A percentile compares a stretch with the other conserved stretches of the same genome.
These are phyloP conservation scores for Naematelia encephala DNA, from an alignment of 768 basidiomycete species.

Conservation along the genomic window DNA sequence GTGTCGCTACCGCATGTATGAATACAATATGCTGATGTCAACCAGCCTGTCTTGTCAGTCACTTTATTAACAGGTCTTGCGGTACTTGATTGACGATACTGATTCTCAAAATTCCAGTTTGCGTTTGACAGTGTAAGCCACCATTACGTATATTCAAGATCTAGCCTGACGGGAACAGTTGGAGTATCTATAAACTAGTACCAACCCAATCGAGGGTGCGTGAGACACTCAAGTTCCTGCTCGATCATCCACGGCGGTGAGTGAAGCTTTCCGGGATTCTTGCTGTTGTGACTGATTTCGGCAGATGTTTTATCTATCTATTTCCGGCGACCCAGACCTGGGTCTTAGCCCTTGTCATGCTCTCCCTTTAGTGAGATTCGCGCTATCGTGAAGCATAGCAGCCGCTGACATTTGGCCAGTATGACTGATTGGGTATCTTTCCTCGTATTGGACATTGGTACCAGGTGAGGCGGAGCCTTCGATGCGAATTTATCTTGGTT, in stretches of 20 bases:
- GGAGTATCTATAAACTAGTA: conserved; percentile 65
- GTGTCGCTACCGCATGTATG: conserved; percentile 50
- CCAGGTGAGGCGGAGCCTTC: conserved; percentile 50
- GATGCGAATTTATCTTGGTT: background rate
- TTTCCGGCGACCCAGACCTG: conserved; percentile 93
- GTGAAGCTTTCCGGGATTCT: background rate
- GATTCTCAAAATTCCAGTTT: conserved; percentile 56
- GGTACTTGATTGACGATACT: background rate
- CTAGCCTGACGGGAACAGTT: conserved; percentile 56
- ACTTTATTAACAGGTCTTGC: background rate
- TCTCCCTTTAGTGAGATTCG: conserved; percentile 63
- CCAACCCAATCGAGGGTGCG: conserved; percentile 60
- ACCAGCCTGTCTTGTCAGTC: conserved; percentile 79
- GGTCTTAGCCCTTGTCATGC: conserved; percentile 71
- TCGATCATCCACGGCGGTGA: conserved; percentile 80
- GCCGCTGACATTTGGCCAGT: conserved; percentile 51
- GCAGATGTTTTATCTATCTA: conserved; percentile 79
- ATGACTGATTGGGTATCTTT: conserved; percentile 85
- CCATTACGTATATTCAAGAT: background rate
- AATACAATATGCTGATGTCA: conserved; percentile 7
- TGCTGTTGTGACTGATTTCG: background rate
- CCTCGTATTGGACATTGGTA: conserved; percentile 81
- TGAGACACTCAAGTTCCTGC: conserved; percentile 83
- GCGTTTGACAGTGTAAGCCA: conserved; percentile 72
- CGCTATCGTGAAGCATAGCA: background rate